Conservation (phyloP, 768 basidiomycete genomes). For the Russula olivacea region DNA sequence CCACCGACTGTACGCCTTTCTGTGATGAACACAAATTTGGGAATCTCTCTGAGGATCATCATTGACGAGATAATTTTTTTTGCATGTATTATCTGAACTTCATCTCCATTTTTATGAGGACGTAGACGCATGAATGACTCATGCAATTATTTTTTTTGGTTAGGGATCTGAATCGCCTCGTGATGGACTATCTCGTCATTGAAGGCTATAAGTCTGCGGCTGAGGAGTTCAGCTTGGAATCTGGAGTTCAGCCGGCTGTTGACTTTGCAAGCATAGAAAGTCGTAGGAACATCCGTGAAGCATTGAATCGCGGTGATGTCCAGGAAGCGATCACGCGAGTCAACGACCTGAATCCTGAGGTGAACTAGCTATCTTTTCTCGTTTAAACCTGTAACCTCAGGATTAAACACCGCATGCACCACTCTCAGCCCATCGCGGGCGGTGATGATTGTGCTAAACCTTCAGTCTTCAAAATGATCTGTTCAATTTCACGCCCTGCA, state of each 20-base stretch:
- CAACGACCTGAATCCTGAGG: conserved; percentile 96
- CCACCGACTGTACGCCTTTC: conserved; percentile 23
- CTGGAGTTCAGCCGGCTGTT: conserved; percentile 65
- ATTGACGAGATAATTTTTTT: conserved; percentile 59
- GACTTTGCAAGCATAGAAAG: conserved; percentile 92
- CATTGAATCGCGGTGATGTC: conserved; percentile 88
- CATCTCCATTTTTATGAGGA: conserved; percentile 24
- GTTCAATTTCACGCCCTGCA: conserved; percentile 14
- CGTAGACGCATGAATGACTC: conserved; percentile 26
- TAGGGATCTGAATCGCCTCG: conserved; percentile 89
- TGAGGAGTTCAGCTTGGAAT: conserved; percentile 89
- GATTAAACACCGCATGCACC: conserved; percentile 99
- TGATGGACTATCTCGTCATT: conserved; percentile 97
- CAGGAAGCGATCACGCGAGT: conserved; percentile 93
- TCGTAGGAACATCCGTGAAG: conserved; percentile 90
- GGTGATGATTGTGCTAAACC: conserved; percentile 83
- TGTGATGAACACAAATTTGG: conserved; percentile 76
- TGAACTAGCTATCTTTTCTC: conserved; percentile 39
- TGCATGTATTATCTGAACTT: conserved; percentile 87
- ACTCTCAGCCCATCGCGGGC: conserved; percentile 79
- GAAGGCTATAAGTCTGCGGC: conserved; percentile 97
- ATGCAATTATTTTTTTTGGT: conserved; percentile 12
- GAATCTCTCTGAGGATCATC: conserved; percentile 93
- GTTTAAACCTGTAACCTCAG: conserved; percentile 30
- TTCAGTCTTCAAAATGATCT: conserved; percentile 93